A percentile compares a stretch with the other conserved stretches of the same genome.
These are phyloP conservation scores for Leccinum variicolor DNA, from an alignment of 768 basidiomycete species.

Conservation along the genomic window DNA sequence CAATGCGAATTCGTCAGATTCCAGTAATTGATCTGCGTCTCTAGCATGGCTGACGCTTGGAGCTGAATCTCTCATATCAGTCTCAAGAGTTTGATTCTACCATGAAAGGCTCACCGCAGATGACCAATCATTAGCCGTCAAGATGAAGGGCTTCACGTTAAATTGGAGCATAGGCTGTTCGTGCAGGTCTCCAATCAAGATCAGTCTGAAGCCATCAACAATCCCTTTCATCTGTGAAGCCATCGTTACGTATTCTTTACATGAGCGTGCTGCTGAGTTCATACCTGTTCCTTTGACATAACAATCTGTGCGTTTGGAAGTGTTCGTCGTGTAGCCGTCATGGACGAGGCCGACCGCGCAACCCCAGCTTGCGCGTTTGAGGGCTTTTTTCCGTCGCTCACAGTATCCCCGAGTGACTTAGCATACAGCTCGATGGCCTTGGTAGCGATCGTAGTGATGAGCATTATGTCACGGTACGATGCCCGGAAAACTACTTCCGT, in stretches of 20 bases:
- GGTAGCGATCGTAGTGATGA: conserved; percentile 84
- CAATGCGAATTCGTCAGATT: conserved; percentile 97
- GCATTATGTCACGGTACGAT: conserved; percentile 90
- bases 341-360: conserved; percentile 3
- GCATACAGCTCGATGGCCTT: conserved; percentile 80
- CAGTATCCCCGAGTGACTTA: conserved; percentile 32
- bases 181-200: conserved; percentile 92
- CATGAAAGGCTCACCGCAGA: conserved; percentile 56
- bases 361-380: conserved; percentile 5
- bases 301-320: conserved; percentile 43
- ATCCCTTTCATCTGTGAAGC: conserved; percentile 68
- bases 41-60: conserved; percentile 77
- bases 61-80: conserved; percentile 46
- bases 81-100: not conserved
- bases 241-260: not conserved
- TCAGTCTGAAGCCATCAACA: conserved; percentile 88
- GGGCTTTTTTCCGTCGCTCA: conserved; percentile 2
- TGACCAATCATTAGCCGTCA: conserved; percentile 92
- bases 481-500: conserved; percentile 89
- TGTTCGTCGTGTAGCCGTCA: conserved; percentile 9
- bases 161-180: conserved; percentile 94
- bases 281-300: conserved; percentile 82
- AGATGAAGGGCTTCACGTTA: conserved; percentile 77
- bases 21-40: conserved; percentile 89
- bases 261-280: conserved; percentile 8